Percentiles rank a stretch among this genome's conserved stretches.
phyloP scores from a whole-genome alignment of 2,329 filamentous ascomycete species.

The Amauroascus niger region DNA sequence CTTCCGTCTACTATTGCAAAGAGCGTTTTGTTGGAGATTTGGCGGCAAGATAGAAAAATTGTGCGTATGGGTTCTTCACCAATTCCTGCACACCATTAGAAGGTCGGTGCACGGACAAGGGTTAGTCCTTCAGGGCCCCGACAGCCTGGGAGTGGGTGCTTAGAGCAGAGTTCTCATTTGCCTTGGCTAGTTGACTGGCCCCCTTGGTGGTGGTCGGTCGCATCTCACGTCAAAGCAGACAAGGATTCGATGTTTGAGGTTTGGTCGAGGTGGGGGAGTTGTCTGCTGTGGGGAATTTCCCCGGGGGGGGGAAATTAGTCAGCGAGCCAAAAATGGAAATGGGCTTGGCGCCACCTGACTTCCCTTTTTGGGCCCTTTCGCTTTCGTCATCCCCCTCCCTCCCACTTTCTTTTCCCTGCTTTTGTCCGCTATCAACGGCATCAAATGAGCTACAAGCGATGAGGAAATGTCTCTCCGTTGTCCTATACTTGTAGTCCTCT shows the following conservation, averaged over 20 bases:
- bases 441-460: too few species aligned
- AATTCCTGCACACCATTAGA: neutral
- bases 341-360: conserved; percentile 7
- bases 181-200: neutral
- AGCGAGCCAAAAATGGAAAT: neutral
- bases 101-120: neutral
- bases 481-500: too few species aligned
- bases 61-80: too few species aligned
- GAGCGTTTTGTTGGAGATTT: neutral
- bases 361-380: too few species aligned
- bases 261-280: neutral
- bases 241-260: too few species aligned
- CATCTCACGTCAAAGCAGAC: too few species aligned
- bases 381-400: neutral
- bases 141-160: conserved; percentile 4
- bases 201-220: too few species aligned
- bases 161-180: neutral
- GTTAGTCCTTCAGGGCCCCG: neutral
- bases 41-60: too few species aligned
- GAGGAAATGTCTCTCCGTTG: too few species aligned
- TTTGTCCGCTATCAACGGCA: too few species aligned
- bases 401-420: too few species aligned
- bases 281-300: neutral
- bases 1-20: too few species aligned
- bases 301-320: neutral